These are phyloP conservation scores for Chalciporus chontae DNA, from an alignment of 768 basidiomycete genomes.

Conservation along the genomic window DNA sequence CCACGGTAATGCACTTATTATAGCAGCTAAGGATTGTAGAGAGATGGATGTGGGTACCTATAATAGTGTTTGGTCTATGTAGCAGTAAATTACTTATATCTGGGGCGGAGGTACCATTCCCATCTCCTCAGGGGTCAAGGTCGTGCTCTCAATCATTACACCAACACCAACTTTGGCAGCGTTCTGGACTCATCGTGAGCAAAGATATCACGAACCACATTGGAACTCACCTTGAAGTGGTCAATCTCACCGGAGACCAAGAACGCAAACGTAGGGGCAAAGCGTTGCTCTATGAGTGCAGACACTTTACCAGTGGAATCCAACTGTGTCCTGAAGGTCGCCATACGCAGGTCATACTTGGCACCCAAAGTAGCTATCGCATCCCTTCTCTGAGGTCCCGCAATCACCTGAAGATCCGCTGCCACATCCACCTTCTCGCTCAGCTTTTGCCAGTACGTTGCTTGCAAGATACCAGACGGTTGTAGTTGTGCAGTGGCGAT, in stretches of 20 bases:
- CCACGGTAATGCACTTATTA: slow-evolving; percentile 15
- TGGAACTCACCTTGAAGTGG: slow-evolving; percentile 81
- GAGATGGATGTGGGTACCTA: slow-evolving; percentile 11
- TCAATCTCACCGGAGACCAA: slow-evolving; percentile 95
- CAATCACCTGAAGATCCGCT: slow-evolving; percentile 83
- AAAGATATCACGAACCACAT: not conserved
- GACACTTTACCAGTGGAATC: slow-evolving; percentile 96
- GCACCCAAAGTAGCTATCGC: slow-evolving; percentile 92
- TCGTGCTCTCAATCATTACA: slow-evolving; percentile 93
- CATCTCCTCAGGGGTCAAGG: slow-evolving; percentile 83
- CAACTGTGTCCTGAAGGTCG: slow-evolving; percentile 91
- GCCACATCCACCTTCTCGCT: slow-evolving; percentile 97
- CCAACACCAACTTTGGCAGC: slow-evolving; percentile 93
- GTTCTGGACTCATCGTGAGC: slow-evolving; percentile 49
- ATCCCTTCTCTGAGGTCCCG: slow-evolving; percentile 76
- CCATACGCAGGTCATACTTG: slow-evolving; percentile 93
- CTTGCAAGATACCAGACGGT: slow-evolving; percentile 75
- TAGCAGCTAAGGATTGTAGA: not conserved
- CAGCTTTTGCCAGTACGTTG: slow-evolving; percentile 96
- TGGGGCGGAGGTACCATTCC: slow-evolving; percentile 52
- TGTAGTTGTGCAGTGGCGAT: slow-evolving; percentile 92
- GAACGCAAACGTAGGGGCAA: slow-evolving; percentile 94
- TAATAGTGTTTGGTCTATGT: slow-evolving; percentile 26
- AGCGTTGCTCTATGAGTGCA: slow-evolving; percentile 91
- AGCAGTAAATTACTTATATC: slow-evolving; percentile 26